Conservation (phyloP, 495 filamentous ascomycete genomes). For the Aspergillus steynii region DNA sequence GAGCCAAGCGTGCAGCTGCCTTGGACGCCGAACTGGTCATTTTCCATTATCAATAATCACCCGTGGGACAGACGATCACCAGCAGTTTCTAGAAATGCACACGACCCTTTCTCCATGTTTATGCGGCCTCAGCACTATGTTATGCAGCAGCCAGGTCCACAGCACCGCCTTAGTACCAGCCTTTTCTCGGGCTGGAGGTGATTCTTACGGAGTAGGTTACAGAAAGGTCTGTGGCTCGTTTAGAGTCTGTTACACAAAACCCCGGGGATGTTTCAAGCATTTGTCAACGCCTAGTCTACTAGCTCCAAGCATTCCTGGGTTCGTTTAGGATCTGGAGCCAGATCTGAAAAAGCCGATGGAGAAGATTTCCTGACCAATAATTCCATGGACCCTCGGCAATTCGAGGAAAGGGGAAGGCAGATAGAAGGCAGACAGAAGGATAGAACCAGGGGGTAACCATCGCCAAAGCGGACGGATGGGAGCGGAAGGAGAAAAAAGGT, state of each 20-base stretch:
- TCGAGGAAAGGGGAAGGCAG: neutral
- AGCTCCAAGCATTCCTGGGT: neutral
- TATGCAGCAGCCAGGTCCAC: constrained; percentile 5
- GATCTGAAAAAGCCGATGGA: constrained; percentile 4
- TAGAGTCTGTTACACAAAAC: neutral
- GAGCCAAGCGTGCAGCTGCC: neutral
- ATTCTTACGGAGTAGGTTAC: neutral
- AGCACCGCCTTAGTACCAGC: constrained; percentile 3
- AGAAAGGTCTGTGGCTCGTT: neutral
- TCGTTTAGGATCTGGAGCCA: neutral
- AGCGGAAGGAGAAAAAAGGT: constrained; percentile 2
- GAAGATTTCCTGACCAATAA: neutral
- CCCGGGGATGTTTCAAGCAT: neutral
- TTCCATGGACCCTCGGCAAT: neutral
- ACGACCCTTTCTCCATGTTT: constrained; percentile 4
- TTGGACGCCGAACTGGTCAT: neutral
- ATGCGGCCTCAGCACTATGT: constrained; percentile 2
- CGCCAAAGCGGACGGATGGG: neutral
- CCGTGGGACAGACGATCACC: constrained; percentile 1
- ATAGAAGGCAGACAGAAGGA: constrained; percentile 1
- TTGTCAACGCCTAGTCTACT: neutral
- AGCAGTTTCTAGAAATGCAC: constrained; percentile 6
- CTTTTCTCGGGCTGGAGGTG: neutral
- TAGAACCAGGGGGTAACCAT: constrained; percentile 1
- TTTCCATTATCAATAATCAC: neutral